Evolutionary conservation across 140 eudicot species (phyloP), one percentile per base, ranked within the genome.

Genomic region (Oenanthe javanica): DNA sequence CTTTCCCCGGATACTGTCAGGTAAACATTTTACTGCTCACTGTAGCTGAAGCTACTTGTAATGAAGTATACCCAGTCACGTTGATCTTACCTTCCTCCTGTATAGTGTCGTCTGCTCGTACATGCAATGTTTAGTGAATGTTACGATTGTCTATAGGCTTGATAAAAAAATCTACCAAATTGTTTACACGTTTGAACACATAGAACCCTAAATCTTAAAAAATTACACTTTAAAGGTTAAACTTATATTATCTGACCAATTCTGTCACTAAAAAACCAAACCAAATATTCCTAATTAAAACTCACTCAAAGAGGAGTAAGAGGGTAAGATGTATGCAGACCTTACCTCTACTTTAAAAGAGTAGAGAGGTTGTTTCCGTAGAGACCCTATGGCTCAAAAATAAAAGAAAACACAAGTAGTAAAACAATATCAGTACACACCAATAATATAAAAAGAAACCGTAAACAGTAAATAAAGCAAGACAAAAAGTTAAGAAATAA

Each of bases 1-100:
- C 97, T 95, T 82, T 84, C 88, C 38, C 91, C 93, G 67, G 84
- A 87, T 76, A 92, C 79, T 77, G 97, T 90, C 85, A 90, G 99
- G 99, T 94, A 70, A 79, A 83, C 78, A 70, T 50, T 21, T 42
- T 43, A 13, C 76, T 71, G 50, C 75, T 63, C 77, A 77, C 13
- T 79, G 79, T 75, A 51, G 70, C 14, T 61, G 23, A 11, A 51
- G 43, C 36, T 42, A 42, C 21, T 61, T 27, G 13, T 47, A 15
- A 84, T 36, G 50, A 66, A 75, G 59, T 66, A 57, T 78, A 40
- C n/a, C 51, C 71, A 61, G n/a, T 27, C 16, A 48, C 46, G 50
- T 25, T n/a, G 12, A 25, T 64, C 19, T 9, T 81, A 43, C 27
- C 14, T 66, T 49, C 59, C n/a, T 18, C 52, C 25, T 46, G 15